phyloP scores from a whole-genome alignment of 352 stramenopile species.

The Elongisporangium undulatum region DNA sequence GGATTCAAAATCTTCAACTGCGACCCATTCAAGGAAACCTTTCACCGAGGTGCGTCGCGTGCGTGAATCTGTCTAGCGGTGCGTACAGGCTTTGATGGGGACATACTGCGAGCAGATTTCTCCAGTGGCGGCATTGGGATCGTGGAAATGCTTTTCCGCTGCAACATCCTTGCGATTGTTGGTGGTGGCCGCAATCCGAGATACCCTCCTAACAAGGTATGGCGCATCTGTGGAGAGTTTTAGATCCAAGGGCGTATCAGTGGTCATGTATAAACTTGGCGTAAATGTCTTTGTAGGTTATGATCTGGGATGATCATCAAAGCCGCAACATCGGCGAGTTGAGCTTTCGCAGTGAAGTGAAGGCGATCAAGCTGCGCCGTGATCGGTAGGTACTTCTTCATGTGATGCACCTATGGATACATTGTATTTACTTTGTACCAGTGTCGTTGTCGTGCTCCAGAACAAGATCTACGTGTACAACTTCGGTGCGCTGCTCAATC shows the following conservation, averaged over 20 bases:
- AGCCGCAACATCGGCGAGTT: conserved; percentile 97
- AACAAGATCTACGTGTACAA: conserved; percentile 99
- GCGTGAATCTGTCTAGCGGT: neutral
- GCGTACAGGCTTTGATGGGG: neutral
- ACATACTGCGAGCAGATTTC: conserved; percentile 59
- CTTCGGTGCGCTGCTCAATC: conserved; percentile 62
- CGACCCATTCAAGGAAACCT: conserved; percentile 96
- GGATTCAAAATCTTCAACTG: conserved; percentile 99
- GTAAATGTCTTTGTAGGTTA: conserved; percentile 69
- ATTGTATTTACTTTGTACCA: conserved; percentile 12
- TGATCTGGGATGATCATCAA: conserved; percentile 99
- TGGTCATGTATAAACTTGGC: neutral
- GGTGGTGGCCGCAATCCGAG: conserved; percentile 89
- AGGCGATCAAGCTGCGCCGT: conserved; percentile 93
- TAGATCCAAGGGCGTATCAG: neutral
- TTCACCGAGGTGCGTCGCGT: conserved; percentile 79
- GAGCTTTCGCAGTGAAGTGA: conserved; percentile 96
- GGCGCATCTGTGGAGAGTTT: neutral
- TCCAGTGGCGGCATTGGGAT: conserved; percentile 95
- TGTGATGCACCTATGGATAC: neutral
- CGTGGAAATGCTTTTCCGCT: conserved; percentile 99
- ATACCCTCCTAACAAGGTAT: conserved; percentile 95
- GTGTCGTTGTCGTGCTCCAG: conserved; percentile 95
- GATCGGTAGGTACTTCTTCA: conserved; percentile 62
- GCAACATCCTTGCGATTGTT: conserved; percentile 97